Conservation (phyloP, 2,329 filamentous ascomycete genomes). For the Botrytis pseudocinerea region DNA sequence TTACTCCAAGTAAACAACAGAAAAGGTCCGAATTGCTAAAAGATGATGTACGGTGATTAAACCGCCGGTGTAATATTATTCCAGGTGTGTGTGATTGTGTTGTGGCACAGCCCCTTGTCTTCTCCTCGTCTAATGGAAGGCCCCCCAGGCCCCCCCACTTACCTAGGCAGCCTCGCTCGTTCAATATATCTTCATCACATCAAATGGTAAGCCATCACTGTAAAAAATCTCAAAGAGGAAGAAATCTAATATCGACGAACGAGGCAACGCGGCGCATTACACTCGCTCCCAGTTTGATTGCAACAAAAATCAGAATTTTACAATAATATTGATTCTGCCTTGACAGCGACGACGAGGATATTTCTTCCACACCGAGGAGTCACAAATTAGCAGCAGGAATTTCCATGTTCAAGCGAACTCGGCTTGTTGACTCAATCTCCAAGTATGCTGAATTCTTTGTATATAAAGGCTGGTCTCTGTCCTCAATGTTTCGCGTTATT, state of each 20-base stretch:
- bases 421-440: background rate
- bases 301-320: background rate
- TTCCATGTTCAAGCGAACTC: background rate
- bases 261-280: background rate
- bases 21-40: background rate
- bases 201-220: background rate
- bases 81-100: background rate
- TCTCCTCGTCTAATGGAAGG: background rate
- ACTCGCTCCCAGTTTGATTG: background rate
- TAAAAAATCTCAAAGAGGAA: background rate
- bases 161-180: background rate
- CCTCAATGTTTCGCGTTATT: background rate
- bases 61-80: background rate
- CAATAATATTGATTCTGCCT: background rate
- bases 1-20: background rate
- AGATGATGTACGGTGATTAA: background rate
- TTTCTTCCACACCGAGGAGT: background rate
- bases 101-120: conserved; percentile 1
- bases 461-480: background rate
- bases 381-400: background rate
- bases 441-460: background rate
- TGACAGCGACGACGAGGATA: background rate
- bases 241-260: background rate
- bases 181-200: conserved; percentile 6
- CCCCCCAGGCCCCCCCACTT: background rate